Conservation (phyloP, 2,329 filamentous ascomycete genomes). For the Alternaria longipes region DNA sequence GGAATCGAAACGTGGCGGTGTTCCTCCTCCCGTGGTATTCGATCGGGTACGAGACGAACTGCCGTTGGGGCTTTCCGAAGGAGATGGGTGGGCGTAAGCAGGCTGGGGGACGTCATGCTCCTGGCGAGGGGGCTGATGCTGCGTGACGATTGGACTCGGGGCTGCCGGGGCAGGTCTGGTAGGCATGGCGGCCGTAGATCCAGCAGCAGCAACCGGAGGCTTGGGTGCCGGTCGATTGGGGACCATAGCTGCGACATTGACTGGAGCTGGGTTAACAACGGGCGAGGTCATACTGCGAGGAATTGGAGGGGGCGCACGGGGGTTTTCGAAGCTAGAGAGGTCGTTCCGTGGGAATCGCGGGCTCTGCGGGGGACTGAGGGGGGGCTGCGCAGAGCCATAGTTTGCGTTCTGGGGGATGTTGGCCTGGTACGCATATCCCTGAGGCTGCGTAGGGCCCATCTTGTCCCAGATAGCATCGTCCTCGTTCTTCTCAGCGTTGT, state of each 20-base stretch:
- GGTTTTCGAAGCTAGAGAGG: constrained; percentile 97
- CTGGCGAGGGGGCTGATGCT: constrained; percentile 40
- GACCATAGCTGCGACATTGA: constrained; percentile 62
- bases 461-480: constrained; percentile 95
- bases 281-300: constrained; percentile 60
- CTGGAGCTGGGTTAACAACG: constrained; percentile 54
- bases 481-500: constrained; percentile 80
- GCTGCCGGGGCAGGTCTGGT: constrained; percentile 66
- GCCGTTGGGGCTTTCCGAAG: constrained; percentile 49
- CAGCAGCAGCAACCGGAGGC: constrained; percentile 69
- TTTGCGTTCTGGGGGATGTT: constrained; percentile 44
- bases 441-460: constrained; percentile 83
- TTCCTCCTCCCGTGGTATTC: constrained; percentile 54
- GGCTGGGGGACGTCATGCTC: constrained; percentile 55
- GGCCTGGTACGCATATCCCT: constrained; percentile 54
- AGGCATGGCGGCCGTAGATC: constrained; percentile 59
- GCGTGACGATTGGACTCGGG: constrained; percentile 56
- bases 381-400: constrained; percentile 56
- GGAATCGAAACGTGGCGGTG: constrained; percentile 57
- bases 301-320: constrained; percentile 88
- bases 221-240: constrained; percentile 87
- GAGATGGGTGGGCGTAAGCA: constrained; percentile 54
- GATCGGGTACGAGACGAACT: constrained; percentile 52
- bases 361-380: constrained; percentile 79
- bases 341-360: constrained; percentile 88